Conservation (phyloP, 2,329 filamentous ascomycete genomes). For the Colletotrichum sp. region DNA sequence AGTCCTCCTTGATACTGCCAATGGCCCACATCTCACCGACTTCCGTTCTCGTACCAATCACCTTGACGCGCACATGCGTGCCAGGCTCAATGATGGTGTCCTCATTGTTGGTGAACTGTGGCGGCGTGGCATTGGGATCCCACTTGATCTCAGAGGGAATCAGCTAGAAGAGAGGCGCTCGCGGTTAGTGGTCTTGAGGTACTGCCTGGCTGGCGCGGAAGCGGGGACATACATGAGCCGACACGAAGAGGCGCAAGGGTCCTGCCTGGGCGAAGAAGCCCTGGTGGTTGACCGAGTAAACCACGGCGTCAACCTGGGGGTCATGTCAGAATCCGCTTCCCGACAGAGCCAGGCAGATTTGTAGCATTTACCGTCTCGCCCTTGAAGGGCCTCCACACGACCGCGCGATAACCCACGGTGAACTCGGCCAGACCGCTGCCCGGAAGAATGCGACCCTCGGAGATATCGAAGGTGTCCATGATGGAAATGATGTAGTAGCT, state of each 20-base stretch:
- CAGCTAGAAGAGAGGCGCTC: slow-evolving; percentile 58
- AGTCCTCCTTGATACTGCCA: slow-evolving; percentile 91
- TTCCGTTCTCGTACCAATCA: slow-evolving; percentile 92
- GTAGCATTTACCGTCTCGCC: slow-evolving; percentile 83
- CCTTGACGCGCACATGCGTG: slow-evolving; percentile 90
- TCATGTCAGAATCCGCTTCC: slow-evolving; percentile 25
- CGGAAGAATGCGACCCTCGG: slow-evolving; percentile 89
- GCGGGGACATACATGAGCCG: slow-evolving; percentile 71
- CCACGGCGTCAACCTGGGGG: slow-evolving; percentile 86
- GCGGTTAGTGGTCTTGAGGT: slow-evolving; percentile 25
- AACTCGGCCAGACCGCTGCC: slow-evolving; percentile 93
- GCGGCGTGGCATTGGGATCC: slow-evolving; percentile 95
- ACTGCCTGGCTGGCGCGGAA: slow-evolving; percentile 19
- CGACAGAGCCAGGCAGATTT: slow-evolving; percentile 19
- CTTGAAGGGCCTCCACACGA: slow-evolving; percentile 97
- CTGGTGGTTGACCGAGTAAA: slow-evolving; percentile 87
- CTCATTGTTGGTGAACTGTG: slow-evolving; percentile 93
- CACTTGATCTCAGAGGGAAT: slow-evolving; percentile 93
- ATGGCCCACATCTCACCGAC: slow-evolving; percentile 96
- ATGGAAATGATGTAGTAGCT: slow-evolving; percentile 98
- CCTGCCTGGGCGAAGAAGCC: slow-evolving; percentile 90
- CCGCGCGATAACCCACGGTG: slow-evolving; percentile 91
- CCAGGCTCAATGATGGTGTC: slow-evolving; percentile 94
- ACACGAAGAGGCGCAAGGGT: slow-evolving; percentile 79
- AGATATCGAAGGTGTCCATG: slow-evolving; percentile 95